These are phyloP conservation scores for Artemisia argyi DNA, from an alignment of 129 eudicot species.

Conservation along the genomic window DNA sequence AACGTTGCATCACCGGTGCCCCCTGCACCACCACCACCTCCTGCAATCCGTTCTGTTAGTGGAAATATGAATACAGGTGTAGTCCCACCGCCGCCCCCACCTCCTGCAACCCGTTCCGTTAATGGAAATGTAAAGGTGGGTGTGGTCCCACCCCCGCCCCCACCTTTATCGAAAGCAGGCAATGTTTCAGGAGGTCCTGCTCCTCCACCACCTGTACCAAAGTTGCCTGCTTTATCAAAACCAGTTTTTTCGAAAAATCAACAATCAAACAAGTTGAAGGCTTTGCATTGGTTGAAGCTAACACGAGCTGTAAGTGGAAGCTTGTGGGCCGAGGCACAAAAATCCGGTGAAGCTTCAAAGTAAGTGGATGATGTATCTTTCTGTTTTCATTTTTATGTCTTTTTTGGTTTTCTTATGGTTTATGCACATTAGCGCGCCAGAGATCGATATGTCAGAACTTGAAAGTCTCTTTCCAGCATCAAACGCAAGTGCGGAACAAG, in stretches of 20 bases:
- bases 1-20: not conserved
- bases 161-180: constrained; percentile 19
- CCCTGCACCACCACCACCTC: constrained; percentile 8
- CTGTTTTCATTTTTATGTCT: not conserved
- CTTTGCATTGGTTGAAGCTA: constrained; percentile 89
- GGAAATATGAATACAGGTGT: constrained; percentile 26
- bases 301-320: constrained; percentile 83
- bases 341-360: constrained; percentile 68
- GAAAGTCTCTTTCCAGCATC: not conserved
- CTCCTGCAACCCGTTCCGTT: constrained; percentile 22
- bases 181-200: constrained; percentile 7
- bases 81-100: constrained; percentile 42
- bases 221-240: constrained; percentile 43
- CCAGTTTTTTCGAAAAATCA: constrained; percentile 29
- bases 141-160: constrained; percentile 31
- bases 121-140: constrained; percentile 19
- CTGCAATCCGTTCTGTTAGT: constrained; percentile 7
- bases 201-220: not conserved
- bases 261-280: constrained; percentile 64
- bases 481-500: not conserved
- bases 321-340: constrained; percentile 93
- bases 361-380: constrained; percentile 25
- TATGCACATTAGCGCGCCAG: not conserved
- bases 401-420: no score
- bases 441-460: not conserved